Evolutionary conservation across 331 rosid species (phyloP).

Genomic region (Arachis monticola): DNA sequence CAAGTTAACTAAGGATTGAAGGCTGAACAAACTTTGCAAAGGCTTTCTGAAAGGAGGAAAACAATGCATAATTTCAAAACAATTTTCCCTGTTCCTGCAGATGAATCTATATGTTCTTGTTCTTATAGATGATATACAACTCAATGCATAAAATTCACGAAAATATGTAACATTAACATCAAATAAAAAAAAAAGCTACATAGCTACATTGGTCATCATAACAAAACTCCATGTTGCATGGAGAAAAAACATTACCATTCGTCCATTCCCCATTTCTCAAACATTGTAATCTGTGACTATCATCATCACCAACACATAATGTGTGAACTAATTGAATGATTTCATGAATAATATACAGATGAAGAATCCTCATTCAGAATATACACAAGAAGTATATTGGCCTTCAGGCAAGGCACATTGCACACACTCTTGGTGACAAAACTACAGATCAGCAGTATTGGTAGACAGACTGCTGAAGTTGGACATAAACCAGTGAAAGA

Average conservation of each 20-base stretch:
- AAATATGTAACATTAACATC: conserved; percentile 32
- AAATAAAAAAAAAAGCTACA: conserved; percentile 34
- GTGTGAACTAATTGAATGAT: conserved; percentile 52
- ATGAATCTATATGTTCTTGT: conserved; percentile 31
- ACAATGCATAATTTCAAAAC: conserved; percentile 33
- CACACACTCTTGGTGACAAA: conserved; percentile 56
- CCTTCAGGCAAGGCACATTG: conserved; percentile 60
- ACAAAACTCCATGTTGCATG: conserved; percentile 45
- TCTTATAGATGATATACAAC: conserved; percentile 27
- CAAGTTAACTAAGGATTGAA: background rate
- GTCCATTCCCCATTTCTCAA: conserved; percentile 51
- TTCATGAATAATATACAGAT: conserved; percentile 63
- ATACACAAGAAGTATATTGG: conserved; percentile 67
- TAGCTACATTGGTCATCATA: conserved; percentile 27
- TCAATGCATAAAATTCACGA: conserved; percentile 28
- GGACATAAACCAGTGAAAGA: conserved; percentile 49
- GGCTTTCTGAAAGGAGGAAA: conserved; percentile 3
- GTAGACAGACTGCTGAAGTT: conserved; percentile 50
- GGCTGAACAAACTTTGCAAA: conserved; percentile 9
- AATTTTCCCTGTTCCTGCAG: conserved; percentile 28
- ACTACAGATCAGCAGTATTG: conserved; percentile 48
- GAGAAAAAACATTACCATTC: conserved; percentile 50
- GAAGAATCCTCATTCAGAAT: conserved; percentile 61
- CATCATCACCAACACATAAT: conserved; percentile 56
- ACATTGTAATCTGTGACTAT: conserved; percentile 43